Evolutionary conservation across 1,284 basidiomycete genomes (phyloP), one percentile per base, ranked within the genome.

Genomic region (Sanguinoderma infundibulare): DNA sequence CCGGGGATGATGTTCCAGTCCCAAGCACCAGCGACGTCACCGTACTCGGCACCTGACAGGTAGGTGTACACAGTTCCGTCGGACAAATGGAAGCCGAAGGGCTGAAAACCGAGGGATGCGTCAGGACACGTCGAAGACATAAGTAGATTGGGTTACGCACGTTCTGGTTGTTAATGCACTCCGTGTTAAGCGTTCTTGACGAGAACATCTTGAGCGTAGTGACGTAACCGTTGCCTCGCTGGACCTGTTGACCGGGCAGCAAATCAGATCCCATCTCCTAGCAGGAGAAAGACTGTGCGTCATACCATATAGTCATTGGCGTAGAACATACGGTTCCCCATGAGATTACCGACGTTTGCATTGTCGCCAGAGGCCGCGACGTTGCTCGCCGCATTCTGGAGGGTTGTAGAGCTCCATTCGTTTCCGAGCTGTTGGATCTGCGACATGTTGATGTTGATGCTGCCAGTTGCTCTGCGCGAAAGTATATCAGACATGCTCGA

Each of bases 1-100:
- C 89, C 89, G 4, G 89, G 89, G 46, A 91, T 84, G 15, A 73
- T 75, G 67, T 89, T 83, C 88, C 88, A 91, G 69, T 91, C 87
- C 88, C 87, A 90, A 1, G 83, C 79, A 1, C 83, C 87, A 8
- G 81, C 77, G 24, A 90, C 87, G 68, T 90, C 87, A 70, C 86
- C 83, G 71, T 91, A 91, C 73, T 91, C 89, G 60, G 82, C 75
- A 2, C 89, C 89, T 32, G 77, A 73, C 36, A 86, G 65, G 72
- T 90, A 89, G 5, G 85, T 88, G 73, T 86, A 89, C 5, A 85
- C 71, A 0, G 81, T 80, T 0, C 89, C 89, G 63, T 90, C 87
- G 0, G 87, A 79, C 5, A 91, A 77, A 66, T 90, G 88, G 74
- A 90, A 89, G 0, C 88, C 89, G 14, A 83, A 75, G 7, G 82